These are phyloP conservation scores for Gyrodon lividus DNA, from an alignment of 768 basidiomycete species.

Conservation along the genomic window DNA sequence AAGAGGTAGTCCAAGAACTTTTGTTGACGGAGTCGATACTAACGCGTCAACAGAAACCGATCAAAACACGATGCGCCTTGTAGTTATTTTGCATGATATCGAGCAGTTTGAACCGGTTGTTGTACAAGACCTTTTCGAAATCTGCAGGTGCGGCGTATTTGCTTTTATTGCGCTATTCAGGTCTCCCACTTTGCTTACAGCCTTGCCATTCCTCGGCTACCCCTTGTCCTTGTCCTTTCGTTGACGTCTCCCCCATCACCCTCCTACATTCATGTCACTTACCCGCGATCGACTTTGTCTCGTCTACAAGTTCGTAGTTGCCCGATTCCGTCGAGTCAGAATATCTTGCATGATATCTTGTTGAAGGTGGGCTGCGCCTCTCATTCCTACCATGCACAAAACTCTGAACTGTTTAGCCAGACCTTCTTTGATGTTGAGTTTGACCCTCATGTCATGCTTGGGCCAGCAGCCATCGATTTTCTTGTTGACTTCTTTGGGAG, in stretches of 20 bases:
- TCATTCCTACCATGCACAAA: neutral
- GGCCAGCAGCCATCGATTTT: constrained; percentile 54
- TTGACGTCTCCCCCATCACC: constrained; percentile 55
- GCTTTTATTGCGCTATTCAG: neutral
- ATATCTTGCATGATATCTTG: constrained; percentile 53
- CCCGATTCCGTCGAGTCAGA: constrained; percentile 46
- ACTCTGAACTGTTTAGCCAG: constrained; percentile 29
- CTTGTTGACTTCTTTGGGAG: constrained; percentile 57
- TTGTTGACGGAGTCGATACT: neutral
- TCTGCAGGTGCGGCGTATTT: constrained; percentile 55
- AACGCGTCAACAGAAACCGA: constrained; percentile 8
- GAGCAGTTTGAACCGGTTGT: constrained; percentile 65
- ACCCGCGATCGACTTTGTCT: constrained; percentile 58
- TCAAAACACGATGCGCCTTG: constrained; percentile 38
- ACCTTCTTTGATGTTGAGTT: constrained; percentile 66
- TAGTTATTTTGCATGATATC: constrained; percentile 69
- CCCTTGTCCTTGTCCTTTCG: constrained; percentile 63
- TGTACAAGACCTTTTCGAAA: constrained; percentile 67
- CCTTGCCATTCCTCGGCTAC: constrained; percentile 50
- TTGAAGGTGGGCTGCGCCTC: constrained; percentile 42
- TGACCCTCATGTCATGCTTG: constrained; percentile 59
- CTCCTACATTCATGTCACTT: constrained; percentile 58
- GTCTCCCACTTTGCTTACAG: constrained; percentile 34
- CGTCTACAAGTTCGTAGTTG: constrained; percentile 55
- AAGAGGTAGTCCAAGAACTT: constrained; percentile 35